These are phyloP conservation scores for Lactifluus volemus DNA, from an alignment of 768 basidiomycete species.

Conservation along the genomic window DNA sequence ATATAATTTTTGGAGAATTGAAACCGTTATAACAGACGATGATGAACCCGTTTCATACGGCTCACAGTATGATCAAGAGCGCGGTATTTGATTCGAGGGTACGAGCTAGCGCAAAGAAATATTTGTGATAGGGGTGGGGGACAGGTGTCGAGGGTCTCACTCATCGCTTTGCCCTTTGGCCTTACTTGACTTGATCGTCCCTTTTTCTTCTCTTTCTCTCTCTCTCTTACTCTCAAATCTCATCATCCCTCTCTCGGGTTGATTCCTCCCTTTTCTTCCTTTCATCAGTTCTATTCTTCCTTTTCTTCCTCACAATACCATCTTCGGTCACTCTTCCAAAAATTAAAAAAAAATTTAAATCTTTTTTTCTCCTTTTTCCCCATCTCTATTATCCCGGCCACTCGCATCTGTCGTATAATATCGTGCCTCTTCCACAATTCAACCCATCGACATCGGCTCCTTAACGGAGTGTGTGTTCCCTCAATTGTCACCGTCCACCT, in stretches of 20 bases:
- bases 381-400: slow-evolving; percentile 15
- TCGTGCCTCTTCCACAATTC: slow-evolving; percentile 12
- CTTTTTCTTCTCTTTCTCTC: slow-evolving; percentile 2
- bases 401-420: slow-evolving; percentile 17
- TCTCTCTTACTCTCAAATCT: too few species aligned
- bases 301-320: slow-evolving; percentile 2
- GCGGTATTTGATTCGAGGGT: slow-evolving; percentile 76
- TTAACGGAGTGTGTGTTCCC: slow-evolving; percentile 12
- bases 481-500: slow-evolving; percentile 5
- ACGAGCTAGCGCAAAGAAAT: slow-evolving; percentile 76
- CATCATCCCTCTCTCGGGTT: not conserved
- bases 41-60: slow-evolving; percentile 95
- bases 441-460: slow-evolving; percentile 1
- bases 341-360: not conserved
- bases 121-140: slow-evolving; percentile 36
- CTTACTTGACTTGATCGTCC: slow-evolving; percentile 17
- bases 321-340: not conserved
- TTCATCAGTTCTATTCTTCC: slow-evolving; percentile 16
- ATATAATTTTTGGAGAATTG: too few species aligned
- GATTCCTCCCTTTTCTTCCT: slow-evolving; percentile 21
- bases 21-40: slow-evolving; percentile 44
- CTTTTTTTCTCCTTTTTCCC: not conserved
- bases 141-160: not conserved
- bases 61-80: slow-evolving; percentile 77
- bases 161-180: slow-evolving; percentile 16